These are phyloP conservation scores for Scytalidium lignicola DNA, from an alignment of 2,329 filamentous ascomycete genomes.

Conservation along the genomic window DNA sequence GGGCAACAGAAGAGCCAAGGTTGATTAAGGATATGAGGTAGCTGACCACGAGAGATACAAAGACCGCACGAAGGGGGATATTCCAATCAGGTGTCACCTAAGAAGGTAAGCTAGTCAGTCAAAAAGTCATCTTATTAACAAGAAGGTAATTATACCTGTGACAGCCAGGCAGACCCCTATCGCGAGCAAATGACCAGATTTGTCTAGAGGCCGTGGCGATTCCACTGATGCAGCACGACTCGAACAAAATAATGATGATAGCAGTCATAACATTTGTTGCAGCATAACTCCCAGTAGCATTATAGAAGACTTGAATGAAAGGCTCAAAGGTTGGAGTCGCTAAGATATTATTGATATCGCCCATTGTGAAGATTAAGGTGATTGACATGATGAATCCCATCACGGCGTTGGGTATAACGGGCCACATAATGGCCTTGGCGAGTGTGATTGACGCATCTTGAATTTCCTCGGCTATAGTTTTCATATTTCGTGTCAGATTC, in stretches of 20 bases:
- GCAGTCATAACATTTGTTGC: conserved; percentile 42
- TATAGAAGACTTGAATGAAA: conserved; percentile 28
- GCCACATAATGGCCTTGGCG: conserved; percentile 33
- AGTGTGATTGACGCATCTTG: conserved; percentile 29
- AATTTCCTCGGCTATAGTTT: conserved; percentile 34
- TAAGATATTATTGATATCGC: conserved; percentile 26
- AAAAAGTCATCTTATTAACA: background rate
- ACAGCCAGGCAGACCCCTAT: conserved; percentile 35
- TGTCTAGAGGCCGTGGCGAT: conserved; percentile 27
- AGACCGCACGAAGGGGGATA: conserved; percentile 18
- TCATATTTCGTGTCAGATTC: background rate
- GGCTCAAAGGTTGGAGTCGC: conserved; percentile 25
- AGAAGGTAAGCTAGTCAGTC: background rate
- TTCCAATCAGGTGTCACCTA: conserved; percentile 6
- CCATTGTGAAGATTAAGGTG: conserved; percentile 33
- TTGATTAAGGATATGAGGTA: conserved; percentile 30
- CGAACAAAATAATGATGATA: conserved; percentile 33
- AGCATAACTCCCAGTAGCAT: conserved; percentile 18
- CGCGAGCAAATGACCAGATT: conserved; percentile 35
- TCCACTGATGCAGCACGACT: conserved; percentile 31
- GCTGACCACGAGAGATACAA: conserved; percentile 15
- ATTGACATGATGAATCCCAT: conserved; percentile 34
- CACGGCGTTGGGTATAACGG: conserved; percentile 30
- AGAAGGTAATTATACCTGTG: conserved; percentile 24
- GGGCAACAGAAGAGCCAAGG: conserved; percentile 41